These are phyloP conservation scores for Paracamarosporium sp. DNA, from an alignment of 2,329 filamentous ascomycete species.

Conservation along the genomic window DNA sequence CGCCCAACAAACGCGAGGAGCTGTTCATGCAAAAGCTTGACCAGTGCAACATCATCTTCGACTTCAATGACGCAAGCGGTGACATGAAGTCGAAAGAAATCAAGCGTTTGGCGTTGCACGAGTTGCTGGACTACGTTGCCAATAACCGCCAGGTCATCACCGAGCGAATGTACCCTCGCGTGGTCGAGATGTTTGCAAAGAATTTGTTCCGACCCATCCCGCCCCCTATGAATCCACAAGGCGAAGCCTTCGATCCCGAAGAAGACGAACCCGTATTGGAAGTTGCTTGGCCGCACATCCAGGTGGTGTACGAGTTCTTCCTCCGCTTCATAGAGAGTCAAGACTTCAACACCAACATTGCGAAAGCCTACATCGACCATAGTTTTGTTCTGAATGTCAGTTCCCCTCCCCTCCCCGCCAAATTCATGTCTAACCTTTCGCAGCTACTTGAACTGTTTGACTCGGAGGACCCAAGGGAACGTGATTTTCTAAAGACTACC, in stretches of 20 bases:
- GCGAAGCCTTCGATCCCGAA: conserved; percentile 97
- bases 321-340: conserved; percentile 98
- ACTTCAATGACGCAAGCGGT: conserved; percentile 97
- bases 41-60: conserved; percentile 99
- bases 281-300: conserved; percentile 98
- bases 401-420: conserved; percentile 3
- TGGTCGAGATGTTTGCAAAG: conserved; percentile 99
- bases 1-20: conserved; percentile 91
- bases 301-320: conserved; percentile 99
- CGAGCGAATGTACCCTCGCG: conserved; percentile 97
- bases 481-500: conserved; percentile 97
- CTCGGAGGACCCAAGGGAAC: conserved; percentile 94
- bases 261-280: conserved; percentile 98
- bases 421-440: conserved; percentile 20
- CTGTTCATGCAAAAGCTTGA: conserved; percentile 99
- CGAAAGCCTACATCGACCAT: conserved; percentile 98
- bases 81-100: conserved; percentile 99
- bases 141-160: conserved; percentile 99
- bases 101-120: conserved; percentile 93
- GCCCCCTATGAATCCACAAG: conserved; percentile 95
- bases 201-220: conserved; percentile 97
- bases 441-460: conserved; percentile 96
- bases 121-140: conserved; percentile 95
- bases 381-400: conserved; percentile 85
- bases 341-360: conserved; percentile 99